A percentile compares a stretch with the other conserved stretches of the same genome.
Evolutionary conservation across 208 protist species (phyloP).

Genomic region (Crithidia sp.): DNA sequence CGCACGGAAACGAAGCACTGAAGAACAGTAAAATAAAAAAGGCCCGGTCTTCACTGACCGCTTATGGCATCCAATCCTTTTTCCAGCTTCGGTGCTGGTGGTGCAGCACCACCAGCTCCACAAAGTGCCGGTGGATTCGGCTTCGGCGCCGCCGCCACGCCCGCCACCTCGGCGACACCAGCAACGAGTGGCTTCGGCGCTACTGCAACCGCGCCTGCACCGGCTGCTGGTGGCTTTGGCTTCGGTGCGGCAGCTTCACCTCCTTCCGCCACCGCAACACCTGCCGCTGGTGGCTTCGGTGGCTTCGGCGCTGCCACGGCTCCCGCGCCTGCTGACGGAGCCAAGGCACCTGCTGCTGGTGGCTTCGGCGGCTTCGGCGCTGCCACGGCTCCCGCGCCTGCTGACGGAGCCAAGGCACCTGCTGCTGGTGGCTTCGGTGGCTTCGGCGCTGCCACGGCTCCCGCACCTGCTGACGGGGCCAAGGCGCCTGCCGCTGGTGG

Average conservation of each 20-base stretch:
- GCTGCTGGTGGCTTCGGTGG: constrained; percentile 4
- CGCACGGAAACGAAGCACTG: too few relatives aligned
- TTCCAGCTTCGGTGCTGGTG: not conserved
- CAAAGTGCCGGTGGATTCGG: constrained; percentile 1
- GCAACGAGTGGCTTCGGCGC: constrained; percentile 32
- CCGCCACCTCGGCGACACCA: not conserved
- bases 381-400: not conserved
- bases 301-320: too few relatives aligned
- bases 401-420: not conserved
- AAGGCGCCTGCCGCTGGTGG: too few relatives aligned
- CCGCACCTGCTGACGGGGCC: not conserved
- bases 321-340: too few relatives aligned
- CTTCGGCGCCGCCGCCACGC: constrained; percentile 2
- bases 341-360: too few relatives aligned
- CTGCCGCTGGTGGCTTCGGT: not conserved
- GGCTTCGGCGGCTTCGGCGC: constrained; percentile 30
- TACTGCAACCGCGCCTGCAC: not conserved
- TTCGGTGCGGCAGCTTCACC: not conserved
- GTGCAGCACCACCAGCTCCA: not conserved
- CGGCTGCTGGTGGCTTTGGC: constrained; percentile 1
- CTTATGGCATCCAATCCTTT: constrained; percentile 22
- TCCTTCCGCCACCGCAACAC: not conserved
- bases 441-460: constrained; percentile 23
- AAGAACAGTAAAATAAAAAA: too few relatives aligned
- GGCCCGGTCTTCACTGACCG: too few relatives aligned